Base-by-base conservation (phyloP, 352 stramenopile species). In the Phytophthora syringae region DNA sequence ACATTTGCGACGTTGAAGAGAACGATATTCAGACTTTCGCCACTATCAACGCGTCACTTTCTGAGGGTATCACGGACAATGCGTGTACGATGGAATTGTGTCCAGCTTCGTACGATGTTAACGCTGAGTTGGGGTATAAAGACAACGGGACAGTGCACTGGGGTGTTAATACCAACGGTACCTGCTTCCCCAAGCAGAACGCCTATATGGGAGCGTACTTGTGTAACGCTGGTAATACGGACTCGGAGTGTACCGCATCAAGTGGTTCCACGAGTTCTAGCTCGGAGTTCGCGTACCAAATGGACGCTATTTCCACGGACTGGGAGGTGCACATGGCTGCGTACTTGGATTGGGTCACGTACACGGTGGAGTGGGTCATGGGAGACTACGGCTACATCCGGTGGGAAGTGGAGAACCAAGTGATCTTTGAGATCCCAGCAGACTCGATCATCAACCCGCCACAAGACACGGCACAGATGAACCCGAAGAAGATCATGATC, bases 251-350 rank as follows among this genome's bases (percentile, higher is more conserved):
- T 58, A 66, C 57, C 1, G 34, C 37, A 22, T 64, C 60, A 22
- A 54, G 82, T 11, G 62, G 64, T 6, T 72, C 58, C 10, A 76
- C 67, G 6, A 70, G 56, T 21, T 20, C 66, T 0, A 52, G 51
- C 18, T 75, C 62, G 1, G 50, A 73, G 22, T 89, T 84, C 30
- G 50, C 54, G 34, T 89, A 89, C 40, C 83, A 98, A 61, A 94
- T 96, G 50, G 95, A 98, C 74, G 94, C 93, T 2, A 89, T 98
- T 21, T 97, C 91, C 21, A 82, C 83, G 24, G 93, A 97, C 56
- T 93, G 91, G 71, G 77, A 89, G 30, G 60, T 98, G 1, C 86
- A 84, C 37, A 65, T 84, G 15, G 75, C 55, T 10, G 95, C 71
- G 61, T 95, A 94, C 73, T 77, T 77, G 73, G 94, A 86, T 52